Conservation (phyloP, 2,329 filamentous ascomycete genomes). For the Domatiomyces globalis region DNA sequence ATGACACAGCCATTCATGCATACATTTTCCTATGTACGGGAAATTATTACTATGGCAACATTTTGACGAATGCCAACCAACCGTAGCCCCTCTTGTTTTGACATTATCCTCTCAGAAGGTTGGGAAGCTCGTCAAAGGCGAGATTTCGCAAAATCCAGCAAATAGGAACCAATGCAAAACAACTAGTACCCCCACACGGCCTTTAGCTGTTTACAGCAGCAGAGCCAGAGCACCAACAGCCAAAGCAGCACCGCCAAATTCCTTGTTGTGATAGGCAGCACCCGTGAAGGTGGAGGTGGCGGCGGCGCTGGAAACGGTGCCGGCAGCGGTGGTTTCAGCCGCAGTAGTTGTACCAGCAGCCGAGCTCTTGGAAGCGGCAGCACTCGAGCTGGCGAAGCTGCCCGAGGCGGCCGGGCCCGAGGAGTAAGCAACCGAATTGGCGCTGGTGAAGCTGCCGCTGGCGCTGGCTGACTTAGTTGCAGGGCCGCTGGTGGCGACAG, state of each 20-base stretch:
- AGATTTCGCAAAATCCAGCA: too few species aligned
- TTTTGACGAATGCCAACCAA: not conserved
- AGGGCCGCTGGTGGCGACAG: not conserved
- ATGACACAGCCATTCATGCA: not conserved
- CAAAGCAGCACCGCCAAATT: not conserved
- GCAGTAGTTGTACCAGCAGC: not conserved
- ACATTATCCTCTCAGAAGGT: not conserved
- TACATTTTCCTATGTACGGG: not conserved
- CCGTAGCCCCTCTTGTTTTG: too few species aligned
- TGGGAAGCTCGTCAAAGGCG: too few species aligned
- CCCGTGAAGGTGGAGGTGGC: not conserved
- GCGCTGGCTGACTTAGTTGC: not conserved
- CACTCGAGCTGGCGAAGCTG: not conserved
- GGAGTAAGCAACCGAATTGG: not conserved
- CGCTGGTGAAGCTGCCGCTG: not conserved
- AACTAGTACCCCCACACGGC: too few species aligned
- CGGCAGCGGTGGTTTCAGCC: not conserved
- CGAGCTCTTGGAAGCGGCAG: not conserved
- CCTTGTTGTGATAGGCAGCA: not conserved
- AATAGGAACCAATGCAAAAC: too few species aligned
- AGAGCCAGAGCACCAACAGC: not conserved
- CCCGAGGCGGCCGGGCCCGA: too few species aligned
- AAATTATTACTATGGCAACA: not conserved
- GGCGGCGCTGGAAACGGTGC: not conserved
- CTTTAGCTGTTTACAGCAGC: not conserved